These are phyloP conservation scores for Margaritispora aquatica DNA, from an alignment of 495 filamentous ascomycete species.

Conservation along the genomic window DNA sequence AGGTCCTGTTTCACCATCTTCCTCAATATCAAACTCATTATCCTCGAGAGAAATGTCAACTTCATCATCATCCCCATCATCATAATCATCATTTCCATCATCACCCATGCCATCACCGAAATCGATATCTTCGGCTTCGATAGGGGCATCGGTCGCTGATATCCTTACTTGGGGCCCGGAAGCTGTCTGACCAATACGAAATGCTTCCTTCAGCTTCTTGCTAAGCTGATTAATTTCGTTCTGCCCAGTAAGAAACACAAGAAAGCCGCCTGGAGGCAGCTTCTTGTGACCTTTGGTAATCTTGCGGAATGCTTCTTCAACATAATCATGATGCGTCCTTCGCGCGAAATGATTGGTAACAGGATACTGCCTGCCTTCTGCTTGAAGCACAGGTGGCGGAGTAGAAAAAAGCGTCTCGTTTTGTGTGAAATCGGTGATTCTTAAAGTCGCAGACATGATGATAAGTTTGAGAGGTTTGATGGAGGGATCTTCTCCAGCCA, in stretches of 20 bases:
- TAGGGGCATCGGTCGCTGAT: constrained; percentile 67
- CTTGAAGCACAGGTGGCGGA: constrained; percentile 80
- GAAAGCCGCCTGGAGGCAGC: constrained; percentile 83
- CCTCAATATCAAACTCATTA: constrained; percentile 54
- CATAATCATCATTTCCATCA: constrained; percentile 40
- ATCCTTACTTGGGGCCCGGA: constrained; percentile 62
- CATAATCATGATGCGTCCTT: constrained; percentile 77
- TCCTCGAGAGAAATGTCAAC: constrained; percentile 54
- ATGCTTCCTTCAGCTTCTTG: constrained; percentile 68
- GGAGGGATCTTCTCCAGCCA: constrained; percentile 49
- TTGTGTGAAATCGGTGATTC: constrained; percentile 83
- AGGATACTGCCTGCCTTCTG: constrained; percentile 88
- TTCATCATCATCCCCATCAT: constrained; percentile 42
- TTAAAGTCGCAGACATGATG: constrained; percentile 96
- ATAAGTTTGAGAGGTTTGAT: constrained; percentile 75
- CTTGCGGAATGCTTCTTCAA: constrained; percentile 84
- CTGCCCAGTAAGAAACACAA: constrained; percentile 94
- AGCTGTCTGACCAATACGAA: constrained; percentile 46
- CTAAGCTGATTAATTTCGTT: constrained; percentile 78
- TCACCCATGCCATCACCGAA: constrained; percentile 54
- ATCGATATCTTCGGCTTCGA: constrained; percentile 85
- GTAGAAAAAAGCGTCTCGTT: constrained; percentile 73
- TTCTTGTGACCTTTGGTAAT: constrained; percentile 85
- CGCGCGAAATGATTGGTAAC: constrained; percentile 88
- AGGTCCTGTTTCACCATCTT: constrained; percentile 41